These are phyloP conservation scores for Pelargonium cotyledonis DNA, from an alignment of 441 rosid species.

Conservation along the genomic window DNA sequence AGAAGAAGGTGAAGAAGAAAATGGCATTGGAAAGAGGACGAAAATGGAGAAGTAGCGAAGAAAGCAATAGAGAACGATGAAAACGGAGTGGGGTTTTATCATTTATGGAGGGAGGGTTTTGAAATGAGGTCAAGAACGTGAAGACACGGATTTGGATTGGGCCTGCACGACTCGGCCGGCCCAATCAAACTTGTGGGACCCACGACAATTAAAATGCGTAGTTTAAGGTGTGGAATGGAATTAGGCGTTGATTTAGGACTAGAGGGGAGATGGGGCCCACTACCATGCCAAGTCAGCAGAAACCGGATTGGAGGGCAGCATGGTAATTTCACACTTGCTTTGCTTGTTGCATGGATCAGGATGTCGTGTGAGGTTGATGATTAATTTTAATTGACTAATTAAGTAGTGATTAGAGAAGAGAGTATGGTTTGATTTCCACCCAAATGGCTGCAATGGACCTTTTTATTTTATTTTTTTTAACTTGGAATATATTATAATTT, in stretches of 20 bases:
- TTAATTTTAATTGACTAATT: not conserved
- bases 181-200: not conserved
- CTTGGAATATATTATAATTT: too few species aligned
- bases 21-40: not conserved
- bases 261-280: not conserved
- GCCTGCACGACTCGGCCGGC: constrained; percentile 2
- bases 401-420: not conserved
- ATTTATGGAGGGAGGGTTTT: constrained; percentile 13
- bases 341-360: too few species aligned
- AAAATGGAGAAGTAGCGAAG: not conserved
- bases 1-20: not conserved
- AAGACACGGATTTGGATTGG: constrained; percentile 12
- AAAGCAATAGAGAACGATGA: constrained; percentile 14
- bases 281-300: not conserved
- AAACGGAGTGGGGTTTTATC: constrained; percentile 21
- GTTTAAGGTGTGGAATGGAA: not conserved
- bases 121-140: constrained; percentile 17
- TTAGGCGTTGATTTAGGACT: not conserved
- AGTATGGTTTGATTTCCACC: too few species aligned
- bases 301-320: not conserved
- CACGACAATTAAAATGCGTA: not conserved
- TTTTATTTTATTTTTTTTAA: not conserved
- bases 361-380: too few species aligned
- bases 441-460: not conserved
- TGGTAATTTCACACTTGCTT: not conserved